Evolutionary conservation across 345 rosid species (phyloP).

Genomic region (Angophora floribunda): DNA sequence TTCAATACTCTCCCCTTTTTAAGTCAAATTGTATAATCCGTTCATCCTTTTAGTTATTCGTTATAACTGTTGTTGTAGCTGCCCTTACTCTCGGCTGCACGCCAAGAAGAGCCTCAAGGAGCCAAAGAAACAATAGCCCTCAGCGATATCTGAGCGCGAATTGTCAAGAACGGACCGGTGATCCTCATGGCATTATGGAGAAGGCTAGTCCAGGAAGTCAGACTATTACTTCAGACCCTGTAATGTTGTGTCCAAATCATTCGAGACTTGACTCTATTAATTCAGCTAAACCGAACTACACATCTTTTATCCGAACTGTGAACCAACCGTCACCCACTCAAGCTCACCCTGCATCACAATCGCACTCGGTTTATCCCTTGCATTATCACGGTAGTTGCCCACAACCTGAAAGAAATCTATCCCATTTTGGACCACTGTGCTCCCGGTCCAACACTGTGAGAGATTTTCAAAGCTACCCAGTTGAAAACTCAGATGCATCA

Average conservation of each 20-base stretch:
- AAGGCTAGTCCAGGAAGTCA: constrained; percentile 1
- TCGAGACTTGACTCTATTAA: background rate
- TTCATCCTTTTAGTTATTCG: background rate
- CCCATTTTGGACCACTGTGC: constrained; percentile 2
- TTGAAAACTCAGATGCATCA: background rate
- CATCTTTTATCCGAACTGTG: background rate
- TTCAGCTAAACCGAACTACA: background rate
- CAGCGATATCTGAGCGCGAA: constrained; percentile 34
- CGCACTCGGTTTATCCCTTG: constrained; percentile 34
- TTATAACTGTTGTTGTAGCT: constrained; percentile 17
- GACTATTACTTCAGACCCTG: background rate
- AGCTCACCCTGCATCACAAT: constrained; percentile 5
- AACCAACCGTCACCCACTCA: constrained; percentile 1
- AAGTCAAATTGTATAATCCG: background rate
- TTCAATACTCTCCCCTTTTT: background rate
- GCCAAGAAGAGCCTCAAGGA: constrained; percentile 47
- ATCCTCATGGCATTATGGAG: background rate
- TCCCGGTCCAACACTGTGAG: background rate
- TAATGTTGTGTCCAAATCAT: background rate
- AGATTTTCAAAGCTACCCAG: background rate
- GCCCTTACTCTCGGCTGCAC: constrained; percentile 67
- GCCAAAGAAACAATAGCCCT: constrained; percentile 38
- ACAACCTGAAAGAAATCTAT: background rate
- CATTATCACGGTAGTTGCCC: constrained; percentile 16
- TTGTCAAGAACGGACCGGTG: constrained; percentile 11